These are phyloP conservation scores for Capronia americana DNA, from an alignment of 2,329 filamentous ascomycete species.

Conservation along the genomic window DNA sequence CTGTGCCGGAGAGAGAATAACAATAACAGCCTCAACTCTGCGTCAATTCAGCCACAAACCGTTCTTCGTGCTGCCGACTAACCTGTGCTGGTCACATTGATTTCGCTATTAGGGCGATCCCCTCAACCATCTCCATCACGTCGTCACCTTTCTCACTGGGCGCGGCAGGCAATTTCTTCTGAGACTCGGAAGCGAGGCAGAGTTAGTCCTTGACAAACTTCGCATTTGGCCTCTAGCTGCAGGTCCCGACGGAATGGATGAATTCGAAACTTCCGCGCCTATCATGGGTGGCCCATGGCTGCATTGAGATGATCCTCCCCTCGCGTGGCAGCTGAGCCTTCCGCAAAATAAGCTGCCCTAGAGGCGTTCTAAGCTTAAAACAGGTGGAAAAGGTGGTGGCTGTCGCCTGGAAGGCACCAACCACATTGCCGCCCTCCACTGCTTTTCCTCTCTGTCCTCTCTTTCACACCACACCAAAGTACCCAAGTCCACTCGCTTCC, in stretches of 20 bases:
- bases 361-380: background rate
- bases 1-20: background rate
- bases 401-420: conserved; percentile 11
- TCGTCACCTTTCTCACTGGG: background rate
- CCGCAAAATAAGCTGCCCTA: conserved; percentile 3
- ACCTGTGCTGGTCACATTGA: conserved; percentile 3
- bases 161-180: conserved; percentile 17
- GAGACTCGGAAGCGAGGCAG: conserved; percentile 21
- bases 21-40: background rate
- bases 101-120: conserved; percentile 7
- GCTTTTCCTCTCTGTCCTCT: conserved; percentile 3
- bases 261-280: conserved; percentile 11
- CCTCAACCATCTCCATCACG: conserved; percentile 11
- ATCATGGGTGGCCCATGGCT: conserved; percentile 2
- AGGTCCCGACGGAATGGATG: conserved; percentile 24
- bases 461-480: conserved; percentile 1
- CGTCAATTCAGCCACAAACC: background rate
- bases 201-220: conserved; percentile 17
- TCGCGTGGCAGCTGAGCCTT: conserved; percentile 23
- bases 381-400: background rate
- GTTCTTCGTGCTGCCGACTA: background rate
- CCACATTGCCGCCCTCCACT: background rate
- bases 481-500: conserved; percentile 4
- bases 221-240: conserved; percentile 9
- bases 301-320: conserved; percentile 2